Evolutionary conservation across 208 protist species (phyloP), one percentile per base, ranked within the genome.

Genomic region (Wallacemonas sp.): DNA sequence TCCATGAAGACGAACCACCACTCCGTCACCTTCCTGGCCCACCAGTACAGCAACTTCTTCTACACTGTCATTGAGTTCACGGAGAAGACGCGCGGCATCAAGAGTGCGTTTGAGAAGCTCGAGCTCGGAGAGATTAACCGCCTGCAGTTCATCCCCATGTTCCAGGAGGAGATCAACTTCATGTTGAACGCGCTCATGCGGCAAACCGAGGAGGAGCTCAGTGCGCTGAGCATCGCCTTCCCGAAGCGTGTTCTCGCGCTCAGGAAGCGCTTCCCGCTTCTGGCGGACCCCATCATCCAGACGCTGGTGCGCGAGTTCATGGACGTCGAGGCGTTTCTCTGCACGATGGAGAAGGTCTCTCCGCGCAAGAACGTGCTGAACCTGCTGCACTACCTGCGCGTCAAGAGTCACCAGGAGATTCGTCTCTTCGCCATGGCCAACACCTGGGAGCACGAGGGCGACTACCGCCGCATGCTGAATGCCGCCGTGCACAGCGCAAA

Each of bases 281-380:
- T 93, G 26, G 63, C 69, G 3, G 81, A 87, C 34, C 80, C 87
- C 30, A 72, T 90, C 23, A 72, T 93, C 70, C 83, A 90, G 66
- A 63, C 76, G 58, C 71, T 90, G 34, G 60, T 93, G 12, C 72
- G 65, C 34, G 79, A 93, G 43, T 62, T 90, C 36, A 63, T 90
- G 16, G 87, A 93, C 43, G 72, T 81, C 1, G 83, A 90, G 67
- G 79, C 83, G 2, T 88, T 87, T 34, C 70, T 93, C 12, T 90
- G 83, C 69, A 86, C 80, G 14, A 62, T 93, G 16, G 87, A 93
- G 60, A 88, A 87, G 73, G 70, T 90, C 26, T 84, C 81, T 9
- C 81, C 74, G 19, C 80, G 87, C n/a, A 87, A 85, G 67, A 93
- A 93, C 49, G 87, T 93, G 56, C 68, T 93, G 48, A 90, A 90